phyloP scores from a whole-genome alignment of 1,284 basidiomycete species.

The Sporisorium scitamineum region DNA sequence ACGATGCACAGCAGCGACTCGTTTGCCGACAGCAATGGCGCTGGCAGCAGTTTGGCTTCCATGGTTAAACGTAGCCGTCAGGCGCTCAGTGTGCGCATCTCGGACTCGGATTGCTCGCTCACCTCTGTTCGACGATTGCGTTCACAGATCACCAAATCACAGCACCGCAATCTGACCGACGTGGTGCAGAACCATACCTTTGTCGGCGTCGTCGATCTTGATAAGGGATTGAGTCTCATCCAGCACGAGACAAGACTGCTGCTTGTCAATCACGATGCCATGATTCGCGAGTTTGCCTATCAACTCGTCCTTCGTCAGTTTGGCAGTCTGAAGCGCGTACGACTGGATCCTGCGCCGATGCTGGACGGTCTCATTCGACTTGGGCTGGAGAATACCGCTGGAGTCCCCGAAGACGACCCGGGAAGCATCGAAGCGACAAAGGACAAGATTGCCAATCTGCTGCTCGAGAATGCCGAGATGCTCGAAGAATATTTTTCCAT shows the following conservation, averaged over 20 bases:
- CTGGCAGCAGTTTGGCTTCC: not conserved
- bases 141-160: conserved; percentile 74
- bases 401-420: conserved; percentile 67
- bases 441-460: conserved; percentile 60
- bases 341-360: conserved; percentile 83
- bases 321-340: conserved; percentile 80
- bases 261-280: conserved; percentile 80
- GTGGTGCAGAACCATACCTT: conserved; percentile 89
- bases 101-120: conserved; percentile 82
- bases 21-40: not conserved
- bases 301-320: conserved; percentile 93
- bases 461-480: conserved; percentile 80
- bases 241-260: conserved; percentile 91
- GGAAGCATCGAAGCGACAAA: conserved; percentile 66
- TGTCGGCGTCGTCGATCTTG: conserved; percentile 88
- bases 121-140: conserved; percentile 83
- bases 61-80: conserved; percentile 18
- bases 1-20: not conserved
- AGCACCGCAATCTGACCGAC: conserved; percentile 83
- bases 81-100: conserved; percentile 72
- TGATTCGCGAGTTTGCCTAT: conserved; percentile 88
- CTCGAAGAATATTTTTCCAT: conserved; percentile 91
- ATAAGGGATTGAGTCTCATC: conserved; percentile 81
- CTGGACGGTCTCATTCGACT: conserved; percentile 80
- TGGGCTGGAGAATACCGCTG: conserved; percentile 80